Base-by-base conservation (phyloP, 768 basidiomycete species). In the Lactarius psammicola region DNA sequence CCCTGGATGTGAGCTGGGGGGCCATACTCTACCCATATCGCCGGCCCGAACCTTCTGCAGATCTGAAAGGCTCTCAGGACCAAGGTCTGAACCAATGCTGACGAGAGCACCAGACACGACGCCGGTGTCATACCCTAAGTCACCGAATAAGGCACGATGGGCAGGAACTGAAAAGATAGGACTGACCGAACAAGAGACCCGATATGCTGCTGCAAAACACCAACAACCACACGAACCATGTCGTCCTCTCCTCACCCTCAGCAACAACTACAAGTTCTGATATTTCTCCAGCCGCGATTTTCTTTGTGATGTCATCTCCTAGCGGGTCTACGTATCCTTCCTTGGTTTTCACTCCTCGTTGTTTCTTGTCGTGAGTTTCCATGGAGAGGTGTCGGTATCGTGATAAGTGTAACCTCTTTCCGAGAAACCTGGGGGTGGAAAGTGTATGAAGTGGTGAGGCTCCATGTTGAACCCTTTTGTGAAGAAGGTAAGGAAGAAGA, bases 61-160 rank as follows among this genome's bases (percentile, higher is more conserved):
- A 68, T 85, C 79, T 2, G 86, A 84, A 26, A 91, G 77, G 13
- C 72, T 74, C 11, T 77, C 72, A 8, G 86, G 82, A 4, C 88
- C 87, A 46, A 92, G 78, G 70, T 90, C 89, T 5, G 80, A 77
- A 0, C 85, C 82, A 63, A 92, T 90, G 11, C 84, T 86, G 28
- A 91, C 88, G 38, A 92, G 80, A n/a, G 90, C 87, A 31, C 90
- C 90, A 62, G 88, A 90, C 28, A 92, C 87, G 42, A 89, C 86
- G 53, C 89, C 89, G 11, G 90, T 92, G 72, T 92, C 90, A 71
- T 92, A 92, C 30, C 90, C 89, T 56, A 60, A 57, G 18, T 26
- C 33, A 38, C 26, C 17, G 26, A 54, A 40, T n/a, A 20, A 60
- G 28, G 18, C 15, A 58, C 3, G 57, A 15, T 11, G 55, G 23